phyloP scores from a whole-genome alignment of 805 yeast species.

The Alloascoidea hylecoeti region DNA sequence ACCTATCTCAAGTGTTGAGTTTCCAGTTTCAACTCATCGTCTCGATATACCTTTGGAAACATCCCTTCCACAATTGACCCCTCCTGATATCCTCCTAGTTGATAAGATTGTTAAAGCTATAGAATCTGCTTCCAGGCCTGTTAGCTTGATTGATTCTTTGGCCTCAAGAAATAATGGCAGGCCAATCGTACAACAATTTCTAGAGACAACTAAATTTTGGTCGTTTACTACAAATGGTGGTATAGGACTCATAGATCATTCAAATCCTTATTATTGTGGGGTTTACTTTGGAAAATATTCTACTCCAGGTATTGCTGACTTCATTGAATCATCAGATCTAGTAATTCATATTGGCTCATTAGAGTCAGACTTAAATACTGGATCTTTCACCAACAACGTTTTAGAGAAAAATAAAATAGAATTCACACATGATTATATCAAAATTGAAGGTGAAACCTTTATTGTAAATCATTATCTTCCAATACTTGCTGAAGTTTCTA shows the following conservation, averaged over 20 bases:
- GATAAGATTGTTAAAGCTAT: not conserved
- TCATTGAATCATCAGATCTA: conserved; percentile 56
- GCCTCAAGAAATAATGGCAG: conserved; percentile 51
- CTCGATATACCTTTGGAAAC: not conserved
- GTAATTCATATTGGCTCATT: conserved; percentile 56
- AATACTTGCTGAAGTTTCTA: conserved; percentile 29
- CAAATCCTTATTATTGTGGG: conserved; percentile 56
- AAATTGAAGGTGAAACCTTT: conserved; percentile 26
- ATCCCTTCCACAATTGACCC: conserved; percentile 28
- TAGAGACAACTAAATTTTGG: conserved; percentile 53
- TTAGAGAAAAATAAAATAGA: conserved; percentile 36
- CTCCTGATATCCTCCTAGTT: not conserved
- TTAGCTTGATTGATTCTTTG: conserved; percentile 68
- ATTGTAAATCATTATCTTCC: conserved; percentile 32
- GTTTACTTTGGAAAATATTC: conserved; percentile 65
- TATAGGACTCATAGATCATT: conserved; percentile 58
- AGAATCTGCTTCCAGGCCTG: conserved; percentile 41
- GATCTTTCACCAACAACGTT: conserved; percentile 32
- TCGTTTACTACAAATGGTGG: conserved; percentile 75
- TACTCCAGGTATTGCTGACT: conserved; percentile 45
- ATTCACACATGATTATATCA: conserved; percentile 40
- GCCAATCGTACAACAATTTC: conserved; percentile 33
- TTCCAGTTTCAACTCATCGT: conserved; percentile 10
- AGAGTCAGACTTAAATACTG: conserved; percentile 64
- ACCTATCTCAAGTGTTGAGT: conserved; percentile 44